A percentile compares a stretch with the other conserved stretches of the same genome.
Conservation (phyloP, 2,329 filamentous ascomycete species). For the Paraphaeosphaeria minitans region DNA sequence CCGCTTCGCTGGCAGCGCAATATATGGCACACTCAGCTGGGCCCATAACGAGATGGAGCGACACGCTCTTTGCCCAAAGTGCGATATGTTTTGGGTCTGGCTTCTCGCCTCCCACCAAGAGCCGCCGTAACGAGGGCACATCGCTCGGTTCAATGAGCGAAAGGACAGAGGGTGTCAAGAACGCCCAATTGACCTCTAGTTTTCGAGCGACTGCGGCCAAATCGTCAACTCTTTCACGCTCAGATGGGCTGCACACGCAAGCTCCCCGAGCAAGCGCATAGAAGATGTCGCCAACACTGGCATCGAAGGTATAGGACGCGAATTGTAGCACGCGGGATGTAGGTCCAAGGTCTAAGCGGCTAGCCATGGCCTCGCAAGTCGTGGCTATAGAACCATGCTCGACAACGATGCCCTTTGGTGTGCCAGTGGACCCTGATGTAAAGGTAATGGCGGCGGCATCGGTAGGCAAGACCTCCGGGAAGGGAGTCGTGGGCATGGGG, state of each 20-base stretch:
- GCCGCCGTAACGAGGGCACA: neutral
- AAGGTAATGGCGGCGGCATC: conserved; percentile 64
- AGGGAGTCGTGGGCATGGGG: neutral
- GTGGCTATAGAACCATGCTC: conserved; percentile 63
- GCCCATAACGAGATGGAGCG: conserved; percentile 42
- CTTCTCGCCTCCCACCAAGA: conserved; percentile 9
- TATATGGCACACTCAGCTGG: conserved; percentile 3
- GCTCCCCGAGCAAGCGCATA: conserved; percentile 54
- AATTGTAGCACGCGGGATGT: conserved; percentile 53
- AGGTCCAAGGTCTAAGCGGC: conserved; percentile 53
- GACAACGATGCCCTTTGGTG: conserved; percentile 64
- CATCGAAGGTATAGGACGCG: conserved; percentile 57
- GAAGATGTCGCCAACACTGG: conserved; percentile 58
- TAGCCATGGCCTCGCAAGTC: conserved; percentile 8
- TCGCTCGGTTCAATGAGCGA: neutral
- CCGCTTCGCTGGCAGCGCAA: neutral
- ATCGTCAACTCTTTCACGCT: conserved; percentile 56
- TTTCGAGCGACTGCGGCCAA: conserved; percentile 33
- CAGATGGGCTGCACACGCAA: conserved; percentile 58
- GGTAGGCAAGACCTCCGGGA: conserved; percentile 34
- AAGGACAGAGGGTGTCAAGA: conserved; percentile 14
- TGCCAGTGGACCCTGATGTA: conserved; percentile 46
- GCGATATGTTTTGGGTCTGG: neutral
- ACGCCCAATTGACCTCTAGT: conserved; percentile 11
- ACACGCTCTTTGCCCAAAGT: neutral